A percentile compares a stretch with the other conserved stretches of the same genome.
Evolutionary conservation across 2,329 filamentous ascomycete species (phyloP).

Genomic region (Aspergillus phoenicis): DNA sequence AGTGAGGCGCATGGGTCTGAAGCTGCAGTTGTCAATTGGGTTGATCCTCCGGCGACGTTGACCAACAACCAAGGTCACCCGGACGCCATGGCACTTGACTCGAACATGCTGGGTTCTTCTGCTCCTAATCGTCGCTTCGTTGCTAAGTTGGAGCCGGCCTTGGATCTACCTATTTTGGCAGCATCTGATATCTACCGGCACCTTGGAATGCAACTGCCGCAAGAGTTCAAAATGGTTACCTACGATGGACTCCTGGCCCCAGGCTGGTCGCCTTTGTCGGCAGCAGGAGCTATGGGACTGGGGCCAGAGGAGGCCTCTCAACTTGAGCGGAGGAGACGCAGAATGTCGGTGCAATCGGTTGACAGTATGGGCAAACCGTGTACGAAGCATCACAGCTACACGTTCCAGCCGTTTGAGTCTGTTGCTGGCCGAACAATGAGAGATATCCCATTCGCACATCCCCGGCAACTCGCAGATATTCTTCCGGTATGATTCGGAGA

Average conservation of each 20-base stretch:
- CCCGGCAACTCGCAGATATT: slow-evolving; percentile 47
- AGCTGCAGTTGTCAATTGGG: slow-evolving; percentile 40
- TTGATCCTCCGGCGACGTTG: slow-evolving; percentile 43
- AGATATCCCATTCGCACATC: slow-evolving; percentile 49
- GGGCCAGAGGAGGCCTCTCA: slow-evolving; percentile 32
- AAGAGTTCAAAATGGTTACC: slow-evolving; percentile 42
- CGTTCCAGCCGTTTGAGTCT: slow-evolving; percentile 47
- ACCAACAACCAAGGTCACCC: slow-evolving; percentile 35
- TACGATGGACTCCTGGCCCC: slow-evolving; percentile 45
- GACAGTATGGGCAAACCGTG: slow-evolving; percentile 32
- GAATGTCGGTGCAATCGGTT: slow-evolving; percentile 35
- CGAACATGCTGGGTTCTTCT: slow-evolving; percentile 39
- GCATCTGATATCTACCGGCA: slow-evolving; percentile 46
- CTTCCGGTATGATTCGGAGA: slow-evolving; percentile 39
- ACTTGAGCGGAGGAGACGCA: slow-evolving; percentile 35
- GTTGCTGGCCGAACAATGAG: slow-evolving; percentile 44
- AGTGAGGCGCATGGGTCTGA: slow-evolving; percentile 27
- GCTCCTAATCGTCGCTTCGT: slow-evolving; percentile 49
- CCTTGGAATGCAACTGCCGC: slow-evolving; percentile 42
- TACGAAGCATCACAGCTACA: slow-evolving; percentile 45
- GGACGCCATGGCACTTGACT: slow-evolving; percentile 42
- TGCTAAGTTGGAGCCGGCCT: slow-evolving; percentile 44
- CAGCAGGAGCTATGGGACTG: slow-evolving; percentile 27
- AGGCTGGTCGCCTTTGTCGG: slow-evolving; percentile 27
- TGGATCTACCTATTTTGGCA: slow-evolving; percentile 46